Evolutionary conservation across 805 yeast genomes (phyloP), one percentile per base, ranked within the genome.

Genomic region (Ogataea nakhonphanomensis): DNA sequence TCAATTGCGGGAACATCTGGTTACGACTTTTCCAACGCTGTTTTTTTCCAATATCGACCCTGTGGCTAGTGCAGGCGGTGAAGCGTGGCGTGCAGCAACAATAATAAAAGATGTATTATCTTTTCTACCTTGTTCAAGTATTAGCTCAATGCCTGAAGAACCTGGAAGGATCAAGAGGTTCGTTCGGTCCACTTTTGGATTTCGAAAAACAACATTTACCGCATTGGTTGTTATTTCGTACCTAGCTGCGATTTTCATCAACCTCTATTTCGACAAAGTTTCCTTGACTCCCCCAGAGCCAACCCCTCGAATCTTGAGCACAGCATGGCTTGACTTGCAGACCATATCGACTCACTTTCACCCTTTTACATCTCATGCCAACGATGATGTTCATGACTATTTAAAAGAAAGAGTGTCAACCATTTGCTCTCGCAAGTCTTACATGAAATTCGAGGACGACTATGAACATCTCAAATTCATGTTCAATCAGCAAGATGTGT

Each of bases 281-380:
- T 58, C 80, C 2, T 57, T 77, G 22, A 35, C 49, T 2, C 56
- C 74, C 7, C 84, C 84, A 3, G 40, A 54, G 0, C 62, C 65
- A 7, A 66, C 69, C 26, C 67, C 73, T 0, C 65, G 64, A 28
- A 48, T 54, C 6, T 52, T 64, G 6, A 38, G 67, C 1, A 55
- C 71, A 8, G 69, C 84, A 3, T 90, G 96, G 96, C 46, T 62
- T 2, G 85, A 82, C 53, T 67, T 90, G 35, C 95, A 88, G 57
- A 58, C 63, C 3, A 80, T 90, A 8, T 83, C 93, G 0, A 53
- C 64, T 24, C 57, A 70, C 21, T 79, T 78, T 38, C 97, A 90
- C 62, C 88, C 96, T 1, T 90, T 84, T 61, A 77, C 79, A 17
- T 81, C 95, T 0, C 77, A 68, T 43, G 85, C 81, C 10, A 89